A percentile compares a stretch with the other conserved stretches of the same genome.
These are phyloP conservation scores for Basipetospora sp. DNA, from an alignment of 2,329 filamentous ascomycete species.

Conservation along the genomic window DNA sequence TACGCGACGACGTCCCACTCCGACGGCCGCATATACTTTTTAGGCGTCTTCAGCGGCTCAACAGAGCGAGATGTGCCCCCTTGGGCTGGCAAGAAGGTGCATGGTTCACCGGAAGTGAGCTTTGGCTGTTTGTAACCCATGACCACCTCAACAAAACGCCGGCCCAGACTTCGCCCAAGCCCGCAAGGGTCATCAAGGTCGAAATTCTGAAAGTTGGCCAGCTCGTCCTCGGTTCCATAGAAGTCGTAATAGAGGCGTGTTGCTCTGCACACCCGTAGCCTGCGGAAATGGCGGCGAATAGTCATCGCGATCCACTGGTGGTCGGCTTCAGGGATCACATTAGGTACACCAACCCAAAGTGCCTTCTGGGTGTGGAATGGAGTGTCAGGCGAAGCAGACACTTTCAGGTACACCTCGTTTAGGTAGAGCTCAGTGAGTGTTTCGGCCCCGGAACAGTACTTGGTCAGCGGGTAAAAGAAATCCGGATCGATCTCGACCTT, in stretches of 20 bases:
- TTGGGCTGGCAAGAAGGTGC: neutral
- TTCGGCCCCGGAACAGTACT: conserved; percentile 21
- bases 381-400: conserved; percentile 19
- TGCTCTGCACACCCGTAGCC: conserved; percentile 28
- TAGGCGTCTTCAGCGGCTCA: neutral
- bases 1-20: conserved; percentile 4
- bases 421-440: conserved; percentile 31
- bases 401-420: conserved; percentile 30
- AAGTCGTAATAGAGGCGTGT: conserved; percentile 28
- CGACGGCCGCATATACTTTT: conserved; percentile 2
- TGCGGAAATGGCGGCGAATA: conserved; percentile 21
- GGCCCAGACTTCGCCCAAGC: neutral
- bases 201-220: neutral
- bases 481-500: conserved; percentile 24
- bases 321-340: conserved; percentile 21
- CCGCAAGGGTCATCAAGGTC: conserved; percentile 5
- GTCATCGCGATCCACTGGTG: conserved; percentile 28
- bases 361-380: conserved; percentile 20
- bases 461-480: conserved; percentile 19
- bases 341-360: conserved; percentile 32
- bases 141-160: conserved; percentile 7
- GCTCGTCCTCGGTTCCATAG: neutral
- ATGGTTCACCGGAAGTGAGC: neutral
- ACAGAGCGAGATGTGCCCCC: no score
- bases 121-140: conserved; percentile 5